Evolutionary conservation across 768 basidiomycete genomes (phyloP).

Genomic region (Hydnomerulius pinastri): DNA sequence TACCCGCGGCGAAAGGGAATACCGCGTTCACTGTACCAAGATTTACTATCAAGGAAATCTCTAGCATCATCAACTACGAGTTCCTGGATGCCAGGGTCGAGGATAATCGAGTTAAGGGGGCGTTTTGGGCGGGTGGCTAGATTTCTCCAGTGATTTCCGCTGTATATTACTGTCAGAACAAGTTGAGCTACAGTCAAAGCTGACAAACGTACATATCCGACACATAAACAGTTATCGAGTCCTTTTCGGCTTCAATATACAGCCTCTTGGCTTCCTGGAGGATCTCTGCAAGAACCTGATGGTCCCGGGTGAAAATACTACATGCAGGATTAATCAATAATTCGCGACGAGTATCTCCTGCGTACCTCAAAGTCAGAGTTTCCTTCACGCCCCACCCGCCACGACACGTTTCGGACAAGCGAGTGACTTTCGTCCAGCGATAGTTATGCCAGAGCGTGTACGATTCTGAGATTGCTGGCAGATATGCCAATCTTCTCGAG

Average conservation of each 20-base stretch:
- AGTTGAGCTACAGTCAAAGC: background rate
- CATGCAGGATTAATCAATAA: background rate
- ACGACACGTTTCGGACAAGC: constrained; percentile 18
- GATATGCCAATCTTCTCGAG: constrained; percentile 35
- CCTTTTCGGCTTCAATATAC: constrained; percentile 53
- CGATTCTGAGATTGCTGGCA: constrained; percentile 34
- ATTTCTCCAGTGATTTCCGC: constrained; percentile 50
- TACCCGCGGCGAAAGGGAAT: constrained; percentile 84
- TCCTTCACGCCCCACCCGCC: constrained; percentile 23
- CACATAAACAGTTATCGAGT: constrained; percentile 54
- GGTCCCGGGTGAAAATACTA: constrained; percentile 54
- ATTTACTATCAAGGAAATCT: constrained; percentile 68
- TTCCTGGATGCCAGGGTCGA: constrained; percentile 71
- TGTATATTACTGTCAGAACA: constrained; percentile 2
- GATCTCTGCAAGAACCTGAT: constrained; percentile 49
- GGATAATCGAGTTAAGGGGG: constrained; percentile 63
- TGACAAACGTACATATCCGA: constrained; percentile 40
- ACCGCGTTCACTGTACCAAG: constrained; percentile 75
- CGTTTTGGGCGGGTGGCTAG: constrained; percentile 65
- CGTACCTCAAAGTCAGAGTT: constrained; percentile 24
- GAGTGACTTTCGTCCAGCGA: constrained; percentile 31
- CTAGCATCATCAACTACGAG: constrained; percentile 64
- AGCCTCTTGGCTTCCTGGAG: constrained; percentile 54
- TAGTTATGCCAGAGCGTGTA: constrained; percentile 37
- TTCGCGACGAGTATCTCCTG: background rate